Base-by-base conservation (phyloP, 352 stramenopile genomes). In the Phytophthora hibernalis region DNA sequence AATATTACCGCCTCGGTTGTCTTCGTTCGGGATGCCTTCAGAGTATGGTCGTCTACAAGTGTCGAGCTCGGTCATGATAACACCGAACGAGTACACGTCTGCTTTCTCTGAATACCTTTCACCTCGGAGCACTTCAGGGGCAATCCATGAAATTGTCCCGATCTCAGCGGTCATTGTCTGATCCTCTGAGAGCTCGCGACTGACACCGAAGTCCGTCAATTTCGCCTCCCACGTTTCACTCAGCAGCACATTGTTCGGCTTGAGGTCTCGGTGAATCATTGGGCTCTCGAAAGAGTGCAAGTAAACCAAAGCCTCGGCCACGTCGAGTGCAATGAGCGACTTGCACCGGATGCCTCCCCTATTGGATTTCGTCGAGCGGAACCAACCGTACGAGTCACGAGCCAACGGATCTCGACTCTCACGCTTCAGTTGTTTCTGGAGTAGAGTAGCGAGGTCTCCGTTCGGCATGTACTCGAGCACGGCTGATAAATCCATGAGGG, bases 81-180 rank as follows among this genome's bases (percentile, higher is more conserved):
- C 80, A 31, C 85, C 86, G 54, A 91, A 91, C 18, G 79, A 88
- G 66, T 92, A 95, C 13, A 95, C 72, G 44, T 95, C 86, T 16
- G 83, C 78, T 55, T 88, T 87, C 60, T 90, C 77, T 2, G 76
- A 87, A 56, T 88, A 93, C 26, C 70, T 57, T 56, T 90, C 70
- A 20, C 80, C 80, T 13, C 77, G 58, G 13, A 95, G 48, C 30
- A 93, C 82, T 58, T 95, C 86, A 3, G 86, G 86, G 2, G 85
- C 85, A 24, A 85, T 89, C 82, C 83, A 93, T 1, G 66, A 83
- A 5, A 79, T 70, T 0, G 79, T 93, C 10, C 83, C 83, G 33
- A 80, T 82, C 53, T 88, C 79, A 1, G 79, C 76, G 10, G 79
- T 82, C 71, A 82, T 85, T 0, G 73, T 81, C 10, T 65, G 68